Base-by-base conservation (phyloP, 2,329 filamentous ascomycete genomes). In the Penicillium sp. region DNA sequence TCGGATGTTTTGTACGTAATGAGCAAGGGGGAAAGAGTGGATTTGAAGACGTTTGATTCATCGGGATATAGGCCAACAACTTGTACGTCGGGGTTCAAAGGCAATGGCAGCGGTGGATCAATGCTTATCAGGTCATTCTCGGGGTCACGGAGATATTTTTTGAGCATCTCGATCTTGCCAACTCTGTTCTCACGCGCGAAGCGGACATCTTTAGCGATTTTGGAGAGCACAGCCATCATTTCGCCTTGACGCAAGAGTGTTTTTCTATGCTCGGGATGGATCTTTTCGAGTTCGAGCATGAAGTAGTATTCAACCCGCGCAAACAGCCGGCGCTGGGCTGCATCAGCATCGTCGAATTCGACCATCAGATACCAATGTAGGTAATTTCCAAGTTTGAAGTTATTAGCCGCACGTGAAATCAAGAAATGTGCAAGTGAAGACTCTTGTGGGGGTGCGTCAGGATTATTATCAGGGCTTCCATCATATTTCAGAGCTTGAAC, bases 351-450 rank as follows among this genome's bases (percentile, higher is more conserved):
- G 63, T 95, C 91, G 63, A 92, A 95, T 74, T 99, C 95, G 1
- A 99, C 94, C 86, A 97, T 97, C 2, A 99, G 81, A 72, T 97
- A 99, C 94, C 94, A 99, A 71, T 97, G 90, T 50, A 99, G 84
- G 74, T 95, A 96, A 70, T 96, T 99, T 29, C 93, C 94, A 1
- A 99, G 81, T 56, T 89, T 87, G 66, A 97, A 90, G 67, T 96
- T 97, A 58, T 87, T 85, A 13, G 90, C 88, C 3, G 94, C 95
- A 34, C 94, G 84, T 1, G 89, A 85, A 52, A 99, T 94, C 3
- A 99, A 79, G 68, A 99, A 99, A 23, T 84, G 85, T 2, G 92
- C 93, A 6, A 99, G 78, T 0, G 92, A 96, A 0, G 92, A 96
- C 64, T 94, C 88, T 43, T 84, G 81, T 0, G 81, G 78, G 39